phyloP scores from a whole-genome alignment of 2,329 filamentous ascomycete species.

The Curvularia lunata region DNA sequence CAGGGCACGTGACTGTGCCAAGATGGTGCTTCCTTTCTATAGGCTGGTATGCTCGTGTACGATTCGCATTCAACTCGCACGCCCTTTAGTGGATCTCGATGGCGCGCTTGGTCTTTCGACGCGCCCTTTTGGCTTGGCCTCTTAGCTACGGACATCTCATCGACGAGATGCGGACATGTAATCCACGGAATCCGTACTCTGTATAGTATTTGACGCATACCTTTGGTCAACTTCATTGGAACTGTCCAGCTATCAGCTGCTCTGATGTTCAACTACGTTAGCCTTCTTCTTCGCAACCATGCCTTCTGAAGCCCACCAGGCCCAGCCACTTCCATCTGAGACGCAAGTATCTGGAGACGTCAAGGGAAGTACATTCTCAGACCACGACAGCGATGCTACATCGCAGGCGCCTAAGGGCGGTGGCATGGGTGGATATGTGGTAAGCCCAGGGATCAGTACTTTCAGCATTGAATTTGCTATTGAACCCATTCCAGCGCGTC shows the following conservation, averaged over 20 bases:
- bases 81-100: background rate
- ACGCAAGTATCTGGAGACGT: constrained; percentile 13
- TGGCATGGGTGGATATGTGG: constrained; percentile 34
- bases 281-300: constrained; percentile 10
- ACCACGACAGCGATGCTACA: background rate
- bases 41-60: constrained; percentile 4
- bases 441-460: constrained; percentile 16
- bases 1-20: constrained; percentile 18
- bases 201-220: background rate
- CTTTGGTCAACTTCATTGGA: background rate
- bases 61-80: constrained; percentile 1
- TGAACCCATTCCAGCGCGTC: constrained; percentile 33
- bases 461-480: background rate
- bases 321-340: constrained; percentile 1
- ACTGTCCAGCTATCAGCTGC: background rate
- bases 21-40: background rate
- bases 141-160: background rate
- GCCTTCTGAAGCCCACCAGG: constrained; percentile 16
- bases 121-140: background rate
- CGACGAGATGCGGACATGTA: background rate
- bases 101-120: background rate
- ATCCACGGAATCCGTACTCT: background rate
- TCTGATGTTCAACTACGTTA: background rate
- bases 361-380: constrained; percentile 3
- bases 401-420: constrained; percentile 22